Evolutionary conservation across 306 rosid species (phyloP), one percentile per base, ranked within the genome.

Genomic region (Senna tora): DNA sequence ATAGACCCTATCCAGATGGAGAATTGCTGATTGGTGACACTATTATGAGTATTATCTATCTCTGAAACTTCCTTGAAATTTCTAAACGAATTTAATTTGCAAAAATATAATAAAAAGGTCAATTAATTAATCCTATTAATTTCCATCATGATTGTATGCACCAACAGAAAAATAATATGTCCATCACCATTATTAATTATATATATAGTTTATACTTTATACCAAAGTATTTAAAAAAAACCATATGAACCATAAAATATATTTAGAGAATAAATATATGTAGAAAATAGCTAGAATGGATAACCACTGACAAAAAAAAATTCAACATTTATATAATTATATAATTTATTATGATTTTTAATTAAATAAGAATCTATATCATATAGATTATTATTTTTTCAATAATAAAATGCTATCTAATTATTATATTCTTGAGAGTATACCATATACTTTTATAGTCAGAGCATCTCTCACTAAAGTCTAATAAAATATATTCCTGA

Each of bases 11-110:
- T 46, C 28, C 21, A 63, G 77, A 81, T 65, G 69, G 80, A 49
- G 71, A 47, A 15, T 34, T 79, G 75, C 38, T 46, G 73, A 71
- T 67, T 77, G 50, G 39, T 74, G 79, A 77, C 83, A 81, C n/a
- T n/a, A n/a, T n/a, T n/a, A n/a, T n/a, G n/a, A n/a, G n/a, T n/a
- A n/a, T n/a, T n/a, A n/a, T n/a, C 70, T 33, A 38, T 73, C 63
- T 52, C 69, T 47, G 83, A 77, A 85, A 9, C 76, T 80, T 82
- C 89, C 78, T 43, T 80, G 87, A 85, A 80, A 33, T 75, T 85
- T 82, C 89, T 39, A 65, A 28, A 57, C 67, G 47, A 68, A 34
- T n/a, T n/a, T n/a, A n/a, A n/a, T n/a, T n/a, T n/a, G n/a, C n/a
- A n/a, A n/a, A n/a, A n/a, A n/a, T n/a, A n/a, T n/a, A n/a, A n/a